Evolutionary conservation across 139 green algal species (phyloP).

Genomic region (Tetraselmis striata): DNA sequence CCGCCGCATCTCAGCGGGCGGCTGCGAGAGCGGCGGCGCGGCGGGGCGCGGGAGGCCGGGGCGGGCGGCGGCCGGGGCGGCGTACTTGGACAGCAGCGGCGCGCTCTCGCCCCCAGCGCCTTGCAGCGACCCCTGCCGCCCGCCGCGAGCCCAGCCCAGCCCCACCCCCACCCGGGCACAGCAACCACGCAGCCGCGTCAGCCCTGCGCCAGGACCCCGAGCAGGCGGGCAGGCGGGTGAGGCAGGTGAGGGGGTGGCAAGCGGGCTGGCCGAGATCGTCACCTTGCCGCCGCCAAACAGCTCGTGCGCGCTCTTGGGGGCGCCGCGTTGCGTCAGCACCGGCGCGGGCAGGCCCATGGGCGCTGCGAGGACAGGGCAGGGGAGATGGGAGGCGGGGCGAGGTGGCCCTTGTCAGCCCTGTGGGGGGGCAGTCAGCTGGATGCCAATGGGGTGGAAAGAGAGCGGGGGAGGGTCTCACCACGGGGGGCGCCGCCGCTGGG

Average conservation of each 20-base stretch:
- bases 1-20: background rate
- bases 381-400: background rate
- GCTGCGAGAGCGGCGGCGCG: background rate
- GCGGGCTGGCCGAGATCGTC: too few species aligned
- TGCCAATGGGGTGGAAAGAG: background rate
- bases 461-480: background rate
- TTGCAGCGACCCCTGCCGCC: background rate
- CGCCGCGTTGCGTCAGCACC: background rate
- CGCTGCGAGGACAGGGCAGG: background rate
- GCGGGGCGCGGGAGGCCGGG: too few species aligned
- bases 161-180: too few species aligned
- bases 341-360: background rate
- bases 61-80: too few species aligned
- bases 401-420: slow-evolving; percentile 1
- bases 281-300: background rate
- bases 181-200: background rate
- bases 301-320: background rate
- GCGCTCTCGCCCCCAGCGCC: background rate
- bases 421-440: background rate
- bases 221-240: too few species aligned
- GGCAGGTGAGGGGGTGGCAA: too few species aligned
- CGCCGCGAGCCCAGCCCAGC: too few species aligned
- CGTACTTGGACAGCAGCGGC: background rate
- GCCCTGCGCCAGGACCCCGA: too few species aligned
- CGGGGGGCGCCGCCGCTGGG: background rate